A percentile compares a stretch with the other conserved stretches of the same genome.
phyloP scores from a whole-genome alignment of 495 filamentous ascomycete genomes.

The Aspergillus ostianus region DNA sequence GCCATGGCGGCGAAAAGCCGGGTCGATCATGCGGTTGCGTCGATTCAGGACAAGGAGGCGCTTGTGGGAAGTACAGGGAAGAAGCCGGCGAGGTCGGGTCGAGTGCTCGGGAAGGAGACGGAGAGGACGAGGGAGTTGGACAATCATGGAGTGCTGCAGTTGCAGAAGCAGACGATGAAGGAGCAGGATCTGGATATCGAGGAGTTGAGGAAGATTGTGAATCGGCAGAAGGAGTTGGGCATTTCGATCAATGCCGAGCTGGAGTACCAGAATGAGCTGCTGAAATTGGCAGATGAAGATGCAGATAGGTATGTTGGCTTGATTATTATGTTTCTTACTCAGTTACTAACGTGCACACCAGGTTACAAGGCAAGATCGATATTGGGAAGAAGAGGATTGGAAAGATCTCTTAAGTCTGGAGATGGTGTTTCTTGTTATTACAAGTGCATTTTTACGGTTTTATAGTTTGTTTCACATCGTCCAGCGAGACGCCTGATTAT shows the following conservation, averaged over 20 bases:
- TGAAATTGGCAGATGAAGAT: conserved; percentile 74
- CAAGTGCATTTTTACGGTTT: neutral
- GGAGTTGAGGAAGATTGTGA: conserved; percentile 71
- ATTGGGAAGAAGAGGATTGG: conserved; percentile 79
- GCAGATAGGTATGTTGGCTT: conserved; percentile 52
- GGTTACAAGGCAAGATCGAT: conserved; percentile 63
- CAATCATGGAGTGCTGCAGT: conserved; percentile 81
- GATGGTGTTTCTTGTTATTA: neutral
- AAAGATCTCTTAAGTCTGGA: conserved; percentile 59
- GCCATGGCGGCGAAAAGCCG: conserved; percentile 62
- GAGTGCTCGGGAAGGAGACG: conserved; percentile 87
- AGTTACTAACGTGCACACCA: conserved; percentile 16
- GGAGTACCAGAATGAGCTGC: conserved; percentile 77
- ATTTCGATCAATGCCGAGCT: conserved; percentile 82
- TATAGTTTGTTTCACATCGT: neutral
- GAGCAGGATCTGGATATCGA: conserved; percentile 84
- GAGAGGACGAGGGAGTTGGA: conserved; percentile 84
- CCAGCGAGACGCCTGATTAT: neutral
- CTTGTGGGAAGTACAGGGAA: conserved; percentile 37
- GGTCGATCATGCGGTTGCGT: conserved; percentile 46
- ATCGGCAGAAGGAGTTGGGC: conserved; percentile 82
- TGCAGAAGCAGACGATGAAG: conserved; percentile 79
- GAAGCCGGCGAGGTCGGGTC: conserved; percentile 43
- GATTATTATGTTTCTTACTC: conserved; percentile 16
- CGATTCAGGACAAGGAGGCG: conserved; percentile 55